A percentile compares a stretch with the other conserved stretches of the same genome.
Evolutionary conservation across 257 asterid species (phyloP).

Genomic region (Coffea canephora): DNA sequence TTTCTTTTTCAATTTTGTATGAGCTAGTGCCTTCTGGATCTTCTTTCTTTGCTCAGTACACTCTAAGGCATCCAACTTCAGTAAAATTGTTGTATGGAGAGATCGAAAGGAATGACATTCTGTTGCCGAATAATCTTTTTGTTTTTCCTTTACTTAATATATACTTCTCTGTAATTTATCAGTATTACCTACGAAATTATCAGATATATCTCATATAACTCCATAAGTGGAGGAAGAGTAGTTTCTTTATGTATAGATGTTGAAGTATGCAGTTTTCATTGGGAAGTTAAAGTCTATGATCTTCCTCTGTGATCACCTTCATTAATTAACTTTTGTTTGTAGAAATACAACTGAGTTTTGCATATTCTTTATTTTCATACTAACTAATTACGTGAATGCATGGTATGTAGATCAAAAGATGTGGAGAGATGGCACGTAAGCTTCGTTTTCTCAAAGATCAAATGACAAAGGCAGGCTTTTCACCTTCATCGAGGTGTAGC

Average conservation of each 20-base stretch:
- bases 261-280: neutral
- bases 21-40: too few species aligned
- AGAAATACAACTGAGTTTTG: neutral
- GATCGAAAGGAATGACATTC: neutral
- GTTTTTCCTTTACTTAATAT: neutral
- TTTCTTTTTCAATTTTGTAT: too few species aligned
- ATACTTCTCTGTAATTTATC: neutral
- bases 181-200: neutral
- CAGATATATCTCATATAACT: neutral
- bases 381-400: neutral
- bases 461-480: constrained; percentile 47
- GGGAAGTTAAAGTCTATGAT: neutral
- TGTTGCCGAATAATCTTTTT: neutral
- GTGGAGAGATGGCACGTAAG: constrained; percentile 66
- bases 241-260: neutral
- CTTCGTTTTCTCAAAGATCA: constrained; percentile 52
- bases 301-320: neutral
- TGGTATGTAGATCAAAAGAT: constrained; percentile 48
- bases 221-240: neutral
- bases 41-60: neutral
- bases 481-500: constrained; percentile 38
- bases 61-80: neutral
- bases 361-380: neutral
- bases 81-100: neutral
- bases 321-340: neutral